Base-by-base conservation (phyloP, 1,284 basidiomycete genomes). In the Austropuccinia psidii region DNA sequence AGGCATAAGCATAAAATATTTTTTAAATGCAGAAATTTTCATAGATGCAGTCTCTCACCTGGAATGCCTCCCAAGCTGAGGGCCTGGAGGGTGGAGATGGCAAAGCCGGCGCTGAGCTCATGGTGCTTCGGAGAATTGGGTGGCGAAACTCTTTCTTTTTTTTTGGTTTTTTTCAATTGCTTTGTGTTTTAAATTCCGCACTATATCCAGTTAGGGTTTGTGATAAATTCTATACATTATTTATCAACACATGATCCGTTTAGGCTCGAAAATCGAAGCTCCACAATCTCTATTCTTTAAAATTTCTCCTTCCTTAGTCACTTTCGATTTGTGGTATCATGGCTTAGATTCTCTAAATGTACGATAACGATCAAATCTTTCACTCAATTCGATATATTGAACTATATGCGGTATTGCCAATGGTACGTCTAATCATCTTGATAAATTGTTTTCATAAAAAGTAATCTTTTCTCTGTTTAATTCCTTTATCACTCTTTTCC, bases 21-120 rank as follows among this genome's bases (percentile, higher is more conserved):
- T 29, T 15, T 4, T 29, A 45, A 9, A 64, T 4, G 31, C 15
- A 5, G 17, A 3, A 3, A 24, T 11, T 3, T n/a, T 6, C 4
- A 2, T 15, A 7, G 2, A 29, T n/a, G 31, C 27, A n/a, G 21
- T 52, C 21, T 15, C 37, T 7, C 29, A 72, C 68, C 68, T 72
- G 41, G 9, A 72, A 39, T 31, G 68, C 68, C n/a, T 72, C 68
- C 68, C 68, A 72, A 43, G 68, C 27, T 52, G 68, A 31, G 29
- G 57, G 68, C n/a, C 33, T 33, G 7, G 43, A n/a, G 15, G 68
- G 8, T 19, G 61, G 61, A 45, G 61, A 45, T 31, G 61, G 61
- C 21, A 64, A 11, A 17, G 35, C 24, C 37, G 55, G 19, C 17
- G 52, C 4, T 55, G 8, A 13, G 33, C 52, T 13, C 52, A 6